Evolutionary conservation across 2,329 filamentous ascomycete species (phyloP).

Genomic region (Nemania diffusa): DNA sequence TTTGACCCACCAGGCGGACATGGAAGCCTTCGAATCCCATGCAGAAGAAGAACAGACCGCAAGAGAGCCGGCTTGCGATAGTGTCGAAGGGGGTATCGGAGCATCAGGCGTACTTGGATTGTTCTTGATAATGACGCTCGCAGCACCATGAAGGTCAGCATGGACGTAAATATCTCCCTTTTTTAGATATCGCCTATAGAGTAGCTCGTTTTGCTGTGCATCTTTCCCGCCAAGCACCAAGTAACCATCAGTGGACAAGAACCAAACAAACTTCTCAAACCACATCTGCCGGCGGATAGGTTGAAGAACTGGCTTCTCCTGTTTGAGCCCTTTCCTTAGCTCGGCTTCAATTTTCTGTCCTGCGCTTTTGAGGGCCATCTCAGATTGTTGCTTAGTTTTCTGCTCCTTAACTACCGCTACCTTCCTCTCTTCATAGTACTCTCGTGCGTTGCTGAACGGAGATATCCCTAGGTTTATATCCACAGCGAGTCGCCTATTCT

Average conservation of each 20-base stretch:
- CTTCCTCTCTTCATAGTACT: constrained; percentile 92
- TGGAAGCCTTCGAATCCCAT: constrained; percentile 96
- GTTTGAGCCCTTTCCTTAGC: constrained; percentile 86
- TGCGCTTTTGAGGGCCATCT: constrained; percentile 85
- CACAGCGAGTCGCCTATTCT: constrained; percentile 71
- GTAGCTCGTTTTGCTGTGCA: constrained; percentile 85
- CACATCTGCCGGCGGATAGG: constrained; percentile 86
- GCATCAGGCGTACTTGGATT: constrained; percentile 79
- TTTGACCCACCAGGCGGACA: constrained; percentile 96
- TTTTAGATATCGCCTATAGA: constrained; percentile 87
- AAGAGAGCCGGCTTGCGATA: constrained; percentile 88
- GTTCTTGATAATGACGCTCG: constrained; percentile 91
- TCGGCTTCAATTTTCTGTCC: constrained; percentile 89
- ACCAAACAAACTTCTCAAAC: constrained; percentile 98
- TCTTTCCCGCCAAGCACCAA: constrained; percentile 91
- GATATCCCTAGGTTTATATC: constrained; percentile 87
- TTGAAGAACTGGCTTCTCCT: constrained; percentile 88
- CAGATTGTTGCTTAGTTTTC: constrained; percentile 84
- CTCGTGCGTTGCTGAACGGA: constrained; percentile 88
- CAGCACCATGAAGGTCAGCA: constrained; percentile 85
- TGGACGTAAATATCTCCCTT: constrained; percentile 94
- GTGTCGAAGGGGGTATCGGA: constrained; percentile 88
- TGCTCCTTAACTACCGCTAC: constrained; percentile 86
- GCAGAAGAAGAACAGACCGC: constrained; percentile 87
- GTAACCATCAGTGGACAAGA: constrained; percentile 95